Conservation (phyloP, 2,329 filamentous ascomycete species). For the Pseudogymnoascus sp. region DNA sequence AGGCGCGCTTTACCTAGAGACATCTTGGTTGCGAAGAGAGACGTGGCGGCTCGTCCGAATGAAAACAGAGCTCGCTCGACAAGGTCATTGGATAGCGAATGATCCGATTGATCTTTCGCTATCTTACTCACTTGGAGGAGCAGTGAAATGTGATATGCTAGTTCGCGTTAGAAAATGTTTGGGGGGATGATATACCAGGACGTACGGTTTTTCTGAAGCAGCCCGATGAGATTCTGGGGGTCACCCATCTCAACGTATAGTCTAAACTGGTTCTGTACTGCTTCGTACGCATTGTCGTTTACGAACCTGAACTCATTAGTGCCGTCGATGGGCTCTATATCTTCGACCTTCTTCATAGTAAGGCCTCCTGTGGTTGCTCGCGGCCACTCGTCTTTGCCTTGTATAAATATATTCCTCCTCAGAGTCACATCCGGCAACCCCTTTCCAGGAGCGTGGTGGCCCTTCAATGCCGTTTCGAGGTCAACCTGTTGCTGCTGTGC, state of each 20-base stretch:
- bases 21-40: slow-evolving; percentile 69
- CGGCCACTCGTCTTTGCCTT: slow-evolving; percentile 67
- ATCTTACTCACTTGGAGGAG: slow-evolving; percentile 91
- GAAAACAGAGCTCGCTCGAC: slow-evolving; percentile 88
- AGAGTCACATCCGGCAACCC: slow-evolving; percentile 52
- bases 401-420: slow-evolving; percentile 60
- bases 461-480: slow-evolving; percentile 28
- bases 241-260: slow-evolving; percentile 75
- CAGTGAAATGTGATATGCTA: slow-evolving; percentile 83
- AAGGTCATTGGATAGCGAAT: slow-evolving; percentile 76
- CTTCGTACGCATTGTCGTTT: slow-evolving; percentile 68
- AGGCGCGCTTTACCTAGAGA: slow-evolving; percentile 72
- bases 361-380: slow-evolving; percentile 67
- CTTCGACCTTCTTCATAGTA: slow-evolving; percentile 62
- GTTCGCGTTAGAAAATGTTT: slow-evolving; percentile 18
- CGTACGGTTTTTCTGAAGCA: slow-evolving; percentile 60
- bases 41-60: slow-evolving; percentile 82
- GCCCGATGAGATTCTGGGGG: slow-evolving; percentile 70
- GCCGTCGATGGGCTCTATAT: slow-evolving; percentile 41
- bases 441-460: slow-evolving; percentile 43
- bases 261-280: slow-evolving; percentile 69
- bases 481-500: slow-evolving; percentile 37
- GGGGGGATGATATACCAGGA: slow-evolving; percentile 12
- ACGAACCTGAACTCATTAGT: slow-evolving; percentile 69
- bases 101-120: slow-evolving; percentile 84